Conservation (phyloP, 148 eudicot species). For the Rhododendron kiyosumense region DNA sequence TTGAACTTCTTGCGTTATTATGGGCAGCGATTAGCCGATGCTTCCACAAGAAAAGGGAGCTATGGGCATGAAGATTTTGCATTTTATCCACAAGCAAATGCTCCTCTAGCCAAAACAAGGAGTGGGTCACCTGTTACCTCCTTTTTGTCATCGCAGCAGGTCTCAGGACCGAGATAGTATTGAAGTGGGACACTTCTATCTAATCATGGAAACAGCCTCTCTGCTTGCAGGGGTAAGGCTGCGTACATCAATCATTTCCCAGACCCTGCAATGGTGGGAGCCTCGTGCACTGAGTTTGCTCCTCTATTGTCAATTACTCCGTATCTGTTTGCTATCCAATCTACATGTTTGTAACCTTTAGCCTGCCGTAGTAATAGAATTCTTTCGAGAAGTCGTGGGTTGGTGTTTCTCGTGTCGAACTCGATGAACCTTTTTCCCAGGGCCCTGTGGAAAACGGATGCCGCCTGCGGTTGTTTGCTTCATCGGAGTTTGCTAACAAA, state of each 20-base stretch:
- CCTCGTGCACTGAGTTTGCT: too few relatives aligned
- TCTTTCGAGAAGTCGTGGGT: not conserved
- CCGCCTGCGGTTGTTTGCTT: not conserved
- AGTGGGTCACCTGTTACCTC: slow-evolving; percentile 30
- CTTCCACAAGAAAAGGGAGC: slow-evolving; percentile 35
- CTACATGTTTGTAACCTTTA: too few relatives aligned
- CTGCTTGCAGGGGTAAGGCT: too few relatives aligned
- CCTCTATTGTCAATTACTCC: too few relatives aligned
- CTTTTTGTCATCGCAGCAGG: slow-evolving; percentile 48
- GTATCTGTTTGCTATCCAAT: too few relatives aligned
- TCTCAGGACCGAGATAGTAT: slow-evolving; percentile 64
- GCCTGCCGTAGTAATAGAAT: not conserved
- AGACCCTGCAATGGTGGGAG: too few relatives aligned
- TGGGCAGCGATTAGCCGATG: slow-evolving; percentile 61
- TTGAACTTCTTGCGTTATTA: slow-evolving; percentile 64
- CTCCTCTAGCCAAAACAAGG: slow-evolving; percentile 9
- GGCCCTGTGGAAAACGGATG: too few relatives aligned
- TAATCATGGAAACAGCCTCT: too few relatives aligned
- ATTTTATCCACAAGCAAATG: slow-evolving; percentile 19
- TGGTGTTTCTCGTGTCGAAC: not conserved
- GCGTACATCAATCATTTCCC: too few relatives aligned
- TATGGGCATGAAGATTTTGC: slow-evolving; percentile 13
- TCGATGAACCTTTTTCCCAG: not conserved
- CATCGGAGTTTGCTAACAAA: not conserved
- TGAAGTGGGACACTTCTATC: not conserved